Percentiles rank a stretch among this genome's conserved stretches.
Evolutionary conservation across 2,329 filamentous ascomycete species (phyloP).

Genomic region (Lojkania enalia): DNA sequence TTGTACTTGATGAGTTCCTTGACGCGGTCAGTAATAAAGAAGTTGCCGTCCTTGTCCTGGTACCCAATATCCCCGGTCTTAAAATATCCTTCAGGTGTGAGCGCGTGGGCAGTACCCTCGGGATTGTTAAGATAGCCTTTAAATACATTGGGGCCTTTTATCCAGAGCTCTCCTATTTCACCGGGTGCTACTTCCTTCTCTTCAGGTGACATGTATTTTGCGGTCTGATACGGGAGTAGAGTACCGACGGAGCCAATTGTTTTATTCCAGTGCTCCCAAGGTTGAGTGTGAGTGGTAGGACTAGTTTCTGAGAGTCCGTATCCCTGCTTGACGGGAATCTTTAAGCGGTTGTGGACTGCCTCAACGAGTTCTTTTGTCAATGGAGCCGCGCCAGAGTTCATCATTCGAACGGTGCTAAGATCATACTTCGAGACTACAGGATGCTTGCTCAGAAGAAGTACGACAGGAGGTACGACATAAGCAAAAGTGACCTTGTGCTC

Average conservation of each 20-base stretch:
- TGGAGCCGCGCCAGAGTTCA: slow-evolving; percentile 87
- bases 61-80: slow-evolving; percentile 87
- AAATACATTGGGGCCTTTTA: slow-evolving; percentile 81
- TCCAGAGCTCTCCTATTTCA: slow-evolving; percentile 63
- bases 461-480: slow-evolving; percentile 83
- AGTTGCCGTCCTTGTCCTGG: slow-evolving; percentile 75
- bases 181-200: slow-evolving; percentile 64
- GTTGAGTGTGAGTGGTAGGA: slow-evolving; percentile 74
- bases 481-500: slow-evolving; percentile 73
- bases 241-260: slow-evolving; percentile 78
- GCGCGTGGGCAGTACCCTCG: slow-evolving; percentile 69
- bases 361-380: slow-evolving; percentile 79
- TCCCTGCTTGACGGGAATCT: slow-evolving; percentile 84
- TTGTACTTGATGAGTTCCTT: slow-evolving; percentile 51
- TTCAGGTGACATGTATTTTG: slow-evolving; percentile 72
- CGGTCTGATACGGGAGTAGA: slow-evolving; percentile 76
- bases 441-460: slow-evolving; percentile 78
- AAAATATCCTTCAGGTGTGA: slow-evolving; percentile 81
- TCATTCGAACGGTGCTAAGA: slow-evolving; percentile 74
- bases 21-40: slow-evolving; percentile 83
- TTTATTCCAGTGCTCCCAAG: slow-evolving; percentile 74
- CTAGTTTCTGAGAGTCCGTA: slow-evolving; percentile 89
- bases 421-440: slow-evolving; percentile 80
- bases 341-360: slow-evolving; percentile 71
- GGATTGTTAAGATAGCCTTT: slow-evolving; percentile 76